Percentiles rank a stretch among this genome's conserved stretches.
Conservation (phyloP, 345 rosid genomes). For the Hypericum perforatum region DNA sequence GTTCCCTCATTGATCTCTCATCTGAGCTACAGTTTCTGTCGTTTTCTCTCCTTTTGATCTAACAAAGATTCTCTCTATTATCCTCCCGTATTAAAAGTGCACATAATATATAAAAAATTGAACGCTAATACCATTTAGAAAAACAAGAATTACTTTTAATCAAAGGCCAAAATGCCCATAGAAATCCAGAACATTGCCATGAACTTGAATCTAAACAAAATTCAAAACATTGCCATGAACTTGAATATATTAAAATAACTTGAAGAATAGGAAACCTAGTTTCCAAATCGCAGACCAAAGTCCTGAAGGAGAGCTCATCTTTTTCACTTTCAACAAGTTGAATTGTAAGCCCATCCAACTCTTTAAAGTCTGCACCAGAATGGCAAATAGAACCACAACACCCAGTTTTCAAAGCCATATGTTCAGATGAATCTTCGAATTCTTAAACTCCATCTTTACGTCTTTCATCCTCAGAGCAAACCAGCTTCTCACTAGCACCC, state of each 20-base stretch:
- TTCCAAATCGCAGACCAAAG: constrained; percentile 56
- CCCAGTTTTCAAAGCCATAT: constrained; percentile 11
- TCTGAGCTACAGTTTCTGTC: too few relatives aligned
- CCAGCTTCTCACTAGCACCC: constrained; percentile 64
- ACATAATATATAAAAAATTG: too few relatives aligned
- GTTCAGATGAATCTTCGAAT: constrained; percentile 9
- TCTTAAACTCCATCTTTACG: constrained; percentile 12
- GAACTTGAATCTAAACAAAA: constrained; percentile 37
- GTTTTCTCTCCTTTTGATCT: too few relatives aligned
- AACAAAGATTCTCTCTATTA: too few relatives aligned
- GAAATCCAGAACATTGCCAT: too few relatives aligned
- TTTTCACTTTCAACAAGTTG: constrained; percentile 61
- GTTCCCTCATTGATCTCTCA: too few relatives aligned
- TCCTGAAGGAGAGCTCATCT: constrained; percentile 80
- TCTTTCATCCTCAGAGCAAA: constrained; percentile 2
- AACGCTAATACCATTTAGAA: too few relatives aligned
- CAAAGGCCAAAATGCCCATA: too few relatives aligned
- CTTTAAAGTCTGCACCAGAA: constrained; percentile 10
- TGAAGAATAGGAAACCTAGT: constrained; percentile 50
- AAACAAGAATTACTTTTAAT: too few relatives aligned
- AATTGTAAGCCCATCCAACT: constrained; percentile 7
- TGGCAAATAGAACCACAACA: constrained; percentile 32
- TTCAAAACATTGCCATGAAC: constrained; percentile 60
- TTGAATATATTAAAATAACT: constrained; percentile 64
- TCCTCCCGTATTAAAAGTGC: too few relatives aligned